Percentiles rank a stretch among this genome's conserved stretches.
phyloP scores from a whole-genome alignment of 441 rosid genomes.

The Aleurites moluccanus region DNA sequence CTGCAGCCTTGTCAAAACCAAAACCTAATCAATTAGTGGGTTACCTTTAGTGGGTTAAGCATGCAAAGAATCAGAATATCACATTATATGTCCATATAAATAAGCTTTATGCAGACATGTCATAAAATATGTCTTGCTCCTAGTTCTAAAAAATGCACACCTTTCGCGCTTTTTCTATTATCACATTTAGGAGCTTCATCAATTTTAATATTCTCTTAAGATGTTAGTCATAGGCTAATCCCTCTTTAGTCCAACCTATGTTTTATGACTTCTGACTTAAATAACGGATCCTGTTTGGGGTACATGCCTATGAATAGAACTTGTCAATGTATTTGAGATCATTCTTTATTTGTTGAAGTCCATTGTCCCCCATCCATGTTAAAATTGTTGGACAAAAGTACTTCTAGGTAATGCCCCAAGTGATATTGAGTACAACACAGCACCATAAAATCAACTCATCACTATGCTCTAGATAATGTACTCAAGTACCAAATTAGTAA shows the following conservation, averaged over 20 bases:
- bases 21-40: background rate
- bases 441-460: background rate
- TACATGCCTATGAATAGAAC: background rate
- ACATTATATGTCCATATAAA: background rate
- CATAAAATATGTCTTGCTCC: background rate
- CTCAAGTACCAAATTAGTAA: background rate
- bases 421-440: background rate
- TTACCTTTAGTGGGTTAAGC: background rate
- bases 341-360: background rate
- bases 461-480: background rate
- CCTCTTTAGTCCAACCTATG: background rate
- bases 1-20: background rate
- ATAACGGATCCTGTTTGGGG: background rate
- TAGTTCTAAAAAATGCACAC: background rate
- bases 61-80: background rate
- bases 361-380: background rate
- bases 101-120: background rate
- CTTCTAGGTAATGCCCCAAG: background rate
- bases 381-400: background rate
- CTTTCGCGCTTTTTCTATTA: background rate
- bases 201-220: background rate
- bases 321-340: background rate
- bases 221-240: background rate
- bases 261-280: background rate
- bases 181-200: conserved; percentile 4